Conservation (phyloP, 176 grass and related monocot genomes). For the Panicum miliaceum region DNA sequence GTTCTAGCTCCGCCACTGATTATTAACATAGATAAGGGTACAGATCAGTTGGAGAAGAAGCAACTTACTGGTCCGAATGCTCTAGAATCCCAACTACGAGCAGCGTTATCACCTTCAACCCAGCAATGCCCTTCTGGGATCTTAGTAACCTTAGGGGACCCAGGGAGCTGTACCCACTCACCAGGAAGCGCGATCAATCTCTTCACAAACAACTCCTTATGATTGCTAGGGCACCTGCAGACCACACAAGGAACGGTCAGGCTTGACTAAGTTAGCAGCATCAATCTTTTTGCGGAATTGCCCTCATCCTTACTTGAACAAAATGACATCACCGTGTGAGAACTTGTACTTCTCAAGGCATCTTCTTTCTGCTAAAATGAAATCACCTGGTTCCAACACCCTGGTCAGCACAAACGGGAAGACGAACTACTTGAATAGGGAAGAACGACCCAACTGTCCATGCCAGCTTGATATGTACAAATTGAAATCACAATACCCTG, state of each 20-base stretch:
- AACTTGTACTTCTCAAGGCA: constrained; percentile 72
- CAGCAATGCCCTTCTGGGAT: constrained; percentile 86
- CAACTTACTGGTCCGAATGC: constrained; percentile 81
- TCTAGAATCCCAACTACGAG: constrained; percentile 75
- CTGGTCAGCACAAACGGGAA: constrained; percentile 49
- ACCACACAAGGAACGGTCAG: constrained; percentile 8
- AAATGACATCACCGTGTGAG: constrained; percentile 76
- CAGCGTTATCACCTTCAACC: constrained; percentile 93
- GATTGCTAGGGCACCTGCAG: constrained; percentile 68
- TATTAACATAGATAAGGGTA: not conserved
- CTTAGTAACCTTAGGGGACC: constrained; percentile 59
- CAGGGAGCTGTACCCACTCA: constrained; percentile 73
- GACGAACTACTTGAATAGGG: not conserved
- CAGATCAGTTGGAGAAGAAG: not conserved
- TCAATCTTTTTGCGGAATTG: not conserved
- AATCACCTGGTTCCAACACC: constrained; percentile 67
- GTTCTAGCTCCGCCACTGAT: no score
- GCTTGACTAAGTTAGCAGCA: not conserved
- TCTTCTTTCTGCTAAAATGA: constrained; percentile 55
- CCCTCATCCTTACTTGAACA: constrained; percentile 62
- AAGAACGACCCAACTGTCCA: not conserved
- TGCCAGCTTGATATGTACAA: not conserved
- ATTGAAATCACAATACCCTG: constrained; percentile 49
- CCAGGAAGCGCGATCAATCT: constrained; percentile 87
- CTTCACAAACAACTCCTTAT: constrained; percentile 64